Percentiles rank a stretch among this genome's conserved stretches.
Conservation (phyloP, 306 rosid species). For the Vigna radiata region DNA sequence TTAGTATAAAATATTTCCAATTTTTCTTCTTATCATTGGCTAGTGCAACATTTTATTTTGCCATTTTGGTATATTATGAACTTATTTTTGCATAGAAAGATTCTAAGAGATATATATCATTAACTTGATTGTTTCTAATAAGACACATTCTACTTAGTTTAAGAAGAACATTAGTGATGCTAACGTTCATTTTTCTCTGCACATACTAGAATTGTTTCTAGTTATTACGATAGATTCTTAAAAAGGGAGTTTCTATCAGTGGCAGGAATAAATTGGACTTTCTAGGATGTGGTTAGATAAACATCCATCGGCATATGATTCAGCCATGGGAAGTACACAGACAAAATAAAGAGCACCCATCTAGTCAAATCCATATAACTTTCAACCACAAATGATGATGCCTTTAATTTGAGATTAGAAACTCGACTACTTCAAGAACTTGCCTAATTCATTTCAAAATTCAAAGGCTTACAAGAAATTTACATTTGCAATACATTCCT, state of each 20-base stretch:
- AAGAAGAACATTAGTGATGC: too few species aligned
- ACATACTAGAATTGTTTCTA: too few species aligned
- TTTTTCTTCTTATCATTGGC: not conserved
- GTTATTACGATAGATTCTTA: too few species aligned
- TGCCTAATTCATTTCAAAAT: constrained; percentile 19
- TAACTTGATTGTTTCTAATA: too few species aligned
- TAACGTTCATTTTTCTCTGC: too few species aligned
- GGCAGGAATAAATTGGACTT: not conserved
- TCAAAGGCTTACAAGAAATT: constrained; percentile 27
- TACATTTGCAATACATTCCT: constrained; percentile 31
- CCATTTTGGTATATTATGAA: too few species aligned
- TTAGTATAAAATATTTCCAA: not conserved
- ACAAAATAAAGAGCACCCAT: too few species aligned
- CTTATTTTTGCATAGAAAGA: too few species aligned
- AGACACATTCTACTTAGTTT: too few species aligned
- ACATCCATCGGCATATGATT: not conserved
- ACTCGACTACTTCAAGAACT: constrained; percentile 3
- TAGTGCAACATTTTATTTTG: not conserved
- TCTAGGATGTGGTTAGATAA: not conserved
- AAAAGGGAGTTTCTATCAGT: not conserved
- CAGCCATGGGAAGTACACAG: not conserved
- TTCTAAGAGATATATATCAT: too few species aligned
- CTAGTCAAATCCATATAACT: not conserved
- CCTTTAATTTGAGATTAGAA: not conserved
- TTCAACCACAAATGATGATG: not conserved